Evolutionary conservation across 108 stramenopile species (phyloP).

Genomic region (Skeletonema grethae): DNA sequence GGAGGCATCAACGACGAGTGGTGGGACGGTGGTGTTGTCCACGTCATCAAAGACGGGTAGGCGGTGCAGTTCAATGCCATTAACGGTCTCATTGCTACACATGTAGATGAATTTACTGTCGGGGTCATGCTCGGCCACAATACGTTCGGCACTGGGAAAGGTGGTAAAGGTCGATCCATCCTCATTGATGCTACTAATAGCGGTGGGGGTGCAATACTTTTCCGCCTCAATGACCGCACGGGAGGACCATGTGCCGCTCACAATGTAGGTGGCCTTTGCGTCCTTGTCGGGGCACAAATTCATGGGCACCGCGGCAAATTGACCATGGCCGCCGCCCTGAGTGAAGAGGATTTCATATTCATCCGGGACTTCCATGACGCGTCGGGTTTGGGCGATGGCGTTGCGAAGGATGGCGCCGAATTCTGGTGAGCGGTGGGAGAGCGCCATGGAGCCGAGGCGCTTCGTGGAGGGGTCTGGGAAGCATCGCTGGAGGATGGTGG

Average conservation of each 20-base stretch:
- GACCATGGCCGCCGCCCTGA: conserved; percentile 54
- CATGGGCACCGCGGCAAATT: conserved; percentile 50
- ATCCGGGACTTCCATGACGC: conserved; percentile 39
- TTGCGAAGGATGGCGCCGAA: conserved; percentile 37
- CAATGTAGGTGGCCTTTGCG: conserved; percentile 42
- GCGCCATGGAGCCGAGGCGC: conserved; percentile 30
- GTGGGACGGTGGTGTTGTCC: not conserved
- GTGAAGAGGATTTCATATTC: conserved; percentile 48
- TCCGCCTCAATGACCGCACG: conserved; percentile 41
- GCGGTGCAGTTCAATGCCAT: conserved; percentile 39
- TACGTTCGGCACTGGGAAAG: conserved; percentile 15
- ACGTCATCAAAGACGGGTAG: conserved; percentile 18
- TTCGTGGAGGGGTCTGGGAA: conserved; percentile 20
- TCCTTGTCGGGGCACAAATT: conserved; percentile 25
- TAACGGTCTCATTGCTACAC: conserved; percentile 53
- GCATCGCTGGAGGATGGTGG: conserved; percentile 25
- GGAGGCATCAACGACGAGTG: conserved; percentile 37
- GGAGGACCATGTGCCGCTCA: conserved; percentile 45
- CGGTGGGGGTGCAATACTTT: conserved; percentile 33
- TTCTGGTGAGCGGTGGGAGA: conserved; percentile 52
- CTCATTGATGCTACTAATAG: conserved; percentile 15
- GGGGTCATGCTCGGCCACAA: conserved; percentile 21
- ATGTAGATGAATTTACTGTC: conserved; percentile 44
- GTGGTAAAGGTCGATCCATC: conserved; percentile 21
- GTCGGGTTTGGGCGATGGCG: conserved; percentile 7